Evolutionary conservation across 768 basidiomycete species (phyloP).

Genomic region (Suillus weaverae): DNA sequence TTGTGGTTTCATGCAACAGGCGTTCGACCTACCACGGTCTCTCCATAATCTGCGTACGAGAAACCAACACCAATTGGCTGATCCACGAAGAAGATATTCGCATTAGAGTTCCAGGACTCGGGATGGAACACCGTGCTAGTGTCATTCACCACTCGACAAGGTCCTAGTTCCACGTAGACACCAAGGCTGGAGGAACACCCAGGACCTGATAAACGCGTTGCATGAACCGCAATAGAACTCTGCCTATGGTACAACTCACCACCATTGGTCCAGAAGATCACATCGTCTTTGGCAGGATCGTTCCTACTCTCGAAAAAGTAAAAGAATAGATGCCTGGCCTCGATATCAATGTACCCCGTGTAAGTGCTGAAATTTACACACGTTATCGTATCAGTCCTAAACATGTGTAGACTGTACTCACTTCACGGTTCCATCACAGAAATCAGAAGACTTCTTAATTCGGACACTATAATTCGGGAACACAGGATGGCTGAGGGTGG

Average conservation of each 20-base stretch:
- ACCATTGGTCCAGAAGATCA: slow-evolving; percentile 60
- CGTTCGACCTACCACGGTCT: slow-evolving; percentile 35
- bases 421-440: slow-evolving; percentile 44
- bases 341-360: slow-evolving; percentile 68
- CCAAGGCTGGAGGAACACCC: slow-evolving; percentile 61
- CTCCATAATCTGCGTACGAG: slow-evolving; percentile 45
- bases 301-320: slow-evolving; percentile 75
- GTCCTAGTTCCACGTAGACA: slow-evolving; percentile 74
- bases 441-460: slow-evolving; percentile 37
- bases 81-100: slow-evolving; percentile 49
- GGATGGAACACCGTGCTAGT: slow-evolving; percentile 55
- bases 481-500: slow-evolving; percentile 40
- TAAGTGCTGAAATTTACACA: slow-evolving; percentile 42
- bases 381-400: slow-evolving; percentile 2
- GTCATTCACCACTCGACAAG: slow-evolving; percentile 59
- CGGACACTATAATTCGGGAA: slow-evolving; percentile 46
- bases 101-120: slow-evolving; percentile 67
- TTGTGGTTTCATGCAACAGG: slow-evolving; percentile 6
- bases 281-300: slow-evolving; percentile 55
- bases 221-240: background rate
- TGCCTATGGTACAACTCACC: slow-evolving; percentile 41
- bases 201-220: slow-evolving; percentile 32
- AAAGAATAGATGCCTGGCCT: slow-evolving; percentile 67
- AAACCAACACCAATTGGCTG: slow-evolving; percentile 49
- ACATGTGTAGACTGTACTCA: slow-evolving; percentile 15